These are phyloP conservation scores for Clonostachys byssicola DNA, from an alignment of 2,329 filamentous ascomycete species.

Conservation along the genomic window DNA sequence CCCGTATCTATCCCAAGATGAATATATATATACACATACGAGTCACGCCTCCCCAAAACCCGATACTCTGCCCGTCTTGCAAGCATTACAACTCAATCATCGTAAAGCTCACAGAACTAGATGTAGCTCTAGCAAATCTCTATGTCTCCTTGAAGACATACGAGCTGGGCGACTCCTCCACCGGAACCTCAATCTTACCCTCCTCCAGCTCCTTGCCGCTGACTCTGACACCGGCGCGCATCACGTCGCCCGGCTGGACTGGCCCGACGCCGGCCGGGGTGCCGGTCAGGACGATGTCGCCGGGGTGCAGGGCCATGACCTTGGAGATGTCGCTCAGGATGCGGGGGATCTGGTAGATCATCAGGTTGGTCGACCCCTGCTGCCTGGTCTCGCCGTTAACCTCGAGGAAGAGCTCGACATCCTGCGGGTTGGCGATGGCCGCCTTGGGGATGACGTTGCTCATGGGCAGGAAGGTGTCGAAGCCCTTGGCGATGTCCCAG, in stretches of 20 bases:
- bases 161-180: conserved; percentile 72
- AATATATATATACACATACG: too few species aligned
- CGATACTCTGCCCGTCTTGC: too few species aligned
- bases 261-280: conserved; percentile 94
- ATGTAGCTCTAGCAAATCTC: conserved; percentile 5
- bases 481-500: conserved; percentile 95
- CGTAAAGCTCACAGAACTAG: not conserved
- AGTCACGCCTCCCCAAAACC: too few species aligned
- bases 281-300: conserved; percentile 92
- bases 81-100: too few species aligned
- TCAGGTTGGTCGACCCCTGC: conserved; percentile 84
- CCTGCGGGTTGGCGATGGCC: conserved; percentile 80
- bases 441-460: conserved; percentile 76
- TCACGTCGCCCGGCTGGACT: conserved; percentile 80
- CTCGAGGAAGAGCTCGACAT: conserved; percentile 78
- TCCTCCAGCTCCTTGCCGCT: conserved; percentile 80
- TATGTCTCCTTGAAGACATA: conserved; percentile 76
- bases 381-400: conserved; percentile 80
- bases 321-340: conserved; percentile 87
- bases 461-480: conserved; percentile 94
- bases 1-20: too few species aligned
- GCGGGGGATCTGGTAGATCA: conserved; percentile 88
- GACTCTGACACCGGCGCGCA: conserved; percentile 78
- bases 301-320: conserved; percentile 90
- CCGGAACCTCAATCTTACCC: conserved; percentile 76